phyloP scores from a whole-genome alignment of 768 basidiomycete species.

The Tricholoma flavovirens region DNA sequence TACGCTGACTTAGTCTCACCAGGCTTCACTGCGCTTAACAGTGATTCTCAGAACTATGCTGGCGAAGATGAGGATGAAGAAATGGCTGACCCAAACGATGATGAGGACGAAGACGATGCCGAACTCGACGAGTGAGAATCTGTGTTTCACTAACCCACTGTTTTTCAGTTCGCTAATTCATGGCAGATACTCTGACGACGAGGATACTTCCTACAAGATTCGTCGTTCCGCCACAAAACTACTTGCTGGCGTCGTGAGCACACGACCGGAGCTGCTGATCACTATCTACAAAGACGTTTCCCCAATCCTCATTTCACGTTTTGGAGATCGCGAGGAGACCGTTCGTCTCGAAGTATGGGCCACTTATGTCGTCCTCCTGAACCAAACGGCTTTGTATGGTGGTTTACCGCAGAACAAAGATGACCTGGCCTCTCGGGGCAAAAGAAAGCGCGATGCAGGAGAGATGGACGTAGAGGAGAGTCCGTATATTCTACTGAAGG shows the following conservation, averaged over 20 bases:
- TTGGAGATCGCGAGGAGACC: constrained; percentile 92
- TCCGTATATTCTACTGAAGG: constrained; percentile 63
- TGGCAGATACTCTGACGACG: constrained; percentile 89
- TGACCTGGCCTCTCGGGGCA: constrained; percentile 48
- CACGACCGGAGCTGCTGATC: constrained; percentile 81
- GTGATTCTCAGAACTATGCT: constrained; percentile 42
- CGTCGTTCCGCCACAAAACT: constrained; percentile 91
- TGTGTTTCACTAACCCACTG: not conserved
- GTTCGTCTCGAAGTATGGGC: constrained; percentile 91
- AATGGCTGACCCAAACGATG: constrained; percentile 65
- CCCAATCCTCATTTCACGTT: constrained; percentile 84
- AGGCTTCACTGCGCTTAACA: not conserved
- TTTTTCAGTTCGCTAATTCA: constrained; percentile 5
- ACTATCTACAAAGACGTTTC: constrained; percentile 81
- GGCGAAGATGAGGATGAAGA: constrained; percentile 48
- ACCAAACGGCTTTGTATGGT: constrained; percentile 79
- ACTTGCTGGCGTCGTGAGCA: constrained; percentile 76
- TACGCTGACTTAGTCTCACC: not conserved
- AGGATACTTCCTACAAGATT: constrained; percentile 97
- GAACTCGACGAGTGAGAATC: constrained; percentile 63
- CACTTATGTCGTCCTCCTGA: constrained; percentile 76
- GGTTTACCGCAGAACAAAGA: constrained; percentile 51
- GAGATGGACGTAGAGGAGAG: constrained; percentile 73
- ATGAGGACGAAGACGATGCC: constrained; percentile 76
- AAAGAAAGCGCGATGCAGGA: constrained; percentile 69